Conservation (phyloP, 1,284 basidiomycete species). For the Moesziomyces sp. region DNA sequence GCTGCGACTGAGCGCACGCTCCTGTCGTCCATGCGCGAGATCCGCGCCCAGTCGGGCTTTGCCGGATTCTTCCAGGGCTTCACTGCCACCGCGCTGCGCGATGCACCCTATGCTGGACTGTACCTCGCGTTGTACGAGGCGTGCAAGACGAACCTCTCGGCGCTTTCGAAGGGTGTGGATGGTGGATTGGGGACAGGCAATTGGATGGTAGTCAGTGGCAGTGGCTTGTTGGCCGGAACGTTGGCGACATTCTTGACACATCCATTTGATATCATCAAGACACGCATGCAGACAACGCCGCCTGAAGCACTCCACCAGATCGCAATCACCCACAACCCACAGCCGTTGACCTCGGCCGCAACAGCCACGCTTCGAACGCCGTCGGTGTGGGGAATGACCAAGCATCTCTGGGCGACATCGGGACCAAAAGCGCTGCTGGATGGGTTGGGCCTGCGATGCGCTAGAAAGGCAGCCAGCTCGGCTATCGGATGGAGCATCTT, state of each 20-base stretch:
- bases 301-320: conserved; percentile 21
- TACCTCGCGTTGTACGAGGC: conserved; percentile 87
- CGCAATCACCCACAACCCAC: conserved; percentile 5
- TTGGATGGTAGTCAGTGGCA: conserved; percentile 54
- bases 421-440: conserved; percentile 57
- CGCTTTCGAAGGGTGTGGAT: conserved; percentile 9
- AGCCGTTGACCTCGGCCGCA: neutral
- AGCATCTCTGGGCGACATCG: conserved; percentile 40
- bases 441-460: conserved; percentile 62
- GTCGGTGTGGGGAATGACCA: conserved; percentile 34
- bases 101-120: conserved; percentile 94
- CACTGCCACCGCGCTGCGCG: conserved; percentile 86
- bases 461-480: conserved; percentile 62
- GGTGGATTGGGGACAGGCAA: conserved; percentile 44
- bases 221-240: conserved; percentile 58
- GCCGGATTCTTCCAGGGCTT: conserved; percentile 88
- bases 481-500: conserved; percentile 67
- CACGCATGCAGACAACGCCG: conserved; percentile 63
- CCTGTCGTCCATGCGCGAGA: conserved; percentile 60
- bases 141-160: conserved; percentile 51
- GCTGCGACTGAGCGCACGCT: conserved; percentile 56
- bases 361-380: conserved; percentile 6
- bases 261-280: conserved; percentile 67
- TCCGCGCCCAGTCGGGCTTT: conserved; percentile 77
- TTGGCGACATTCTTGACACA: conserved; percentile 65